phyloP scores from a whole-genome alignment of 2,329 filamentous ascomycete genomes.

The Cytospora leucostoma region DNA sequence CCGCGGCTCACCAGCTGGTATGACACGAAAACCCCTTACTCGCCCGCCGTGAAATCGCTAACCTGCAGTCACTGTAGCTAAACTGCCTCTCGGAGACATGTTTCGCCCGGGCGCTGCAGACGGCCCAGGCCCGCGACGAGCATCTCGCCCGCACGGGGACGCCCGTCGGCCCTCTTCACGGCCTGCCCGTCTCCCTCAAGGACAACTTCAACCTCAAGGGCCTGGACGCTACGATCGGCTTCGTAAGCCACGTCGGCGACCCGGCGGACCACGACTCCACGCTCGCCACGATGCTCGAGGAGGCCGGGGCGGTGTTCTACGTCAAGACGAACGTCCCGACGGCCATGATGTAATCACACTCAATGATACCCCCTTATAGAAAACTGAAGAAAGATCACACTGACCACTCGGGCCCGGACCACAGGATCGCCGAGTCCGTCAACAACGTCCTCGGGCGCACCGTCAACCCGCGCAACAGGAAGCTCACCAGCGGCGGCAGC shows the following conservation, averaged over 20 bases:
- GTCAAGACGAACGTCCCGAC: constrained; percentile 62
- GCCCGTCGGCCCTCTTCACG: constrained; percentile 64
- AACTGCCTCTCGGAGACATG: constrained; percentile 56
- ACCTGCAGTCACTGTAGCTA: constrained; percentile 34
- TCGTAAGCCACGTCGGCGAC: constrained; percentile 61
- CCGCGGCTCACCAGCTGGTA: constrained; percentile 42
- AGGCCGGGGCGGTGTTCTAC: constrained; percentile 55
- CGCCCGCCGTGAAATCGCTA: not conserved
- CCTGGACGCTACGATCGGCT: constrained; percentile 63
- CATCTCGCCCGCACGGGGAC: constrained; percentile 50
- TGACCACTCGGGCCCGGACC: not conserved
- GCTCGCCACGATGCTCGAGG: constrained; percentile 45
- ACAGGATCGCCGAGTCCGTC: constrained; percentile 57
- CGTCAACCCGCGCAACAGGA: constrained; percentile 61
- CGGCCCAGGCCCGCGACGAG: constrained; percentile 52
- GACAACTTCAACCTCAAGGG: constrained; percentile 68
- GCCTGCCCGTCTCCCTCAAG: constrained; percentile 65
- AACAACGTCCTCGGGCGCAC: constrained; percentile 67
- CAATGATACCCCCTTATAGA: not conserved
- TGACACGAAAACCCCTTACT: not conserved
- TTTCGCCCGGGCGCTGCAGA: constrained; percentile 45
- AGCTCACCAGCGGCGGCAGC: constrained; percentile 63
- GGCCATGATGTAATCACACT: constrained; percentile 60
- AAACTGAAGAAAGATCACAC: constrained; percentile 65
- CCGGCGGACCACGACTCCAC: constrained; percentile 50